phyloP scores from a whole-genome alignment of 2,329 filamentous ascomycete genomes.

The Beauveria varroae region DNA sequence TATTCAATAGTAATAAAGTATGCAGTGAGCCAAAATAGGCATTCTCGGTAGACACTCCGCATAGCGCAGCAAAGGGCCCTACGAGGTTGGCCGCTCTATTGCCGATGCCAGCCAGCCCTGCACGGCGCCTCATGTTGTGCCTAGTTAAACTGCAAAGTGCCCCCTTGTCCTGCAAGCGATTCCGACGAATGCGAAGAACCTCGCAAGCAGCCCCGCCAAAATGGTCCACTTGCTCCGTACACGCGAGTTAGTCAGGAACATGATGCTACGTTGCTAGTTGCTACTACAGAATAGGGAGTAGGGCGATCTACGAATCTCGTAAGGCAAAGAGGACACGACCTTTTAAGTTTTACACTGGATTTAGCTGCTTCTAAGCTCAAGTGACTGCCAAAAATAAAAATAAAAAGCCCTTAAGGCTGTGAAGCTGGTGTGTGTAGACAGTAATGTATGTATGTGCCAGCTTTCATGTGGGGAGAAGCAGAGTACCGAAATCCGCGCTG shows the following conservation, averaged over 20 bases:
- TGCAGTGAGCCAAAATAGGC: not conserved
- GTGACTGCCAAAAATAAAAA: too few species aligned
- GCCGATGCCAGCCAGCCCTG: not conserved
- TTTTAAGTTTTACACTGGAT: not conserved
- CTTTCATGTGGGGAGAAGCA: too few species aligned
- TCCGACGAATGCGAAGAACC: slow-evolving; percentile 7
- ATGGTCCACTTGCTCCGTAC: not conserved
- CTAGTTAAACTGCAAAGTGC: too few species aligned
- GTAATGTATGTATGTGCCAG: too few species aligned
- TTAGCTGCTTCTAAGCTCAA: too few species aligned
- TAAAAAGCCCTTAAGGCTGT: too few species aligned
- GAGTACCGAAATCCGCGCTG: too few species aligned
- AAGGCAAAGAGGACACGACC: not conserved
- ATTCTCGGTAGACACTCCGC: not conserved
- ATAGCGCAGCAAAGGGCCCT: not conserved
- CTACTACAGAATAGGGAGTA: not conserved
- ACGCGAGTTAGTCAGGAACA: not conserved
- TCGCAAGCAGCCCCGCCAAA: not conserved
- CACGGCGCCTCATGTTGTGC: not conserved
- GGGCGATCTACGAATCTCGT: not conserved
- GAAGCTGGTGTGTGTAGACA: too few species aligned
- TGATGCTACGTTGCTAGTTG: not conserved
- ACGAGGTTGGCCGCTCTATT: not conserved
- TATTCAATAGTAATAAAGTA: too few species aligned
- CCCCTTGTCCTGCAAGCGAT: not conserved